Conservation (phyloP, 805 yeast species). For the Kuraishia floccosa region DNA sequence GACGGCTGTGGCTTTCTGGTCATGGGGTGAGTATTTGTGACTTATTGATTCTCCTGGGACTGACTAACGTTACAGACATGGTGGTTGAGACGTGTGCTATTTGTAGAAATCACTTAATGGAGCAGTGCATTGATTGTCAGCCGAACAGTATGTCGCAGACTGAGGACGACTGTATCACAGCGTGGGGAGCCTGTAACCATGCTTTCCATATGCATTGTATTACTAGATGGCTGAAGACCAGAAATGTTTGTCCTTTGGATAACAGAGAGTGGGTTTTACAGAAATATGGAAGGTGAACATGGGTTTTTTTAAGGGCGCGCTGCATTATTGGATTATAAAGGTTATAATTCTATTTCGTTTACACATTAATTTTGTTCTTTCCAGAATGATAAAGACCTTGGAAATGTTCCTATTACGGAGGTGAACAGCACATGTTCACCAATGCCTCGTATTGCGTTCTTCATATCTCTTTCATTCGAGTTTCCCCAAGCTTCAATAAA, state of each 20-base stretch:
- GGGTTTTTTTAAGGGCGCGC: too few species aligned
- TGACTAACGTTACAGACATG: constrained; percentile 31
- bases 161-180: constrained; percentile 78
- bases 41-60: not conserved
- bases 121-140: constrained; percentile 94
- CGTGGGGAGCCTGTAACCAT: constrained; percentile 96
- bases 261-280: constrained; percentile 68
- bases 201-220: constrained; percentile 99
- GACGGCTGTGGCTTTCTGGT: constrained; percentile 99
- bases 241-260: constrained; percentile 95
- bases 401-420: constrained; percentile 42
- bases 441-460: constrained; percentile 28
- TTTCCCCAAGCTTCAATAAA: constrained; percentile 53
- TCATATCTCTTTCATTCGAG: constrained; percentile 15
- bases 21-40: constrained; percentile 60
- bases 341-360: not conserved
- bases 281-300: constrained; percentile 4
- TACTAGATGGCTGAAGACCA: constrained; percentile 86
- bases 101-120: constrained; percentile 97
- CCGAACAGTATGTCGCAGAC: constrained; percentile 58
- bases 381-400: constrained; percentile 11
- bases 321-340: too few species aligned
- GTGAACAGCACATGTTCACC: constrained; percentile 32
- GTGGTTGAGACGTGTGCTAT: constrained; percentile 95
- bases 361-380: not conserved